Base-by-base conservation (phyloP, 169 alveolate species). In the Eimeria maxima region DNA sequence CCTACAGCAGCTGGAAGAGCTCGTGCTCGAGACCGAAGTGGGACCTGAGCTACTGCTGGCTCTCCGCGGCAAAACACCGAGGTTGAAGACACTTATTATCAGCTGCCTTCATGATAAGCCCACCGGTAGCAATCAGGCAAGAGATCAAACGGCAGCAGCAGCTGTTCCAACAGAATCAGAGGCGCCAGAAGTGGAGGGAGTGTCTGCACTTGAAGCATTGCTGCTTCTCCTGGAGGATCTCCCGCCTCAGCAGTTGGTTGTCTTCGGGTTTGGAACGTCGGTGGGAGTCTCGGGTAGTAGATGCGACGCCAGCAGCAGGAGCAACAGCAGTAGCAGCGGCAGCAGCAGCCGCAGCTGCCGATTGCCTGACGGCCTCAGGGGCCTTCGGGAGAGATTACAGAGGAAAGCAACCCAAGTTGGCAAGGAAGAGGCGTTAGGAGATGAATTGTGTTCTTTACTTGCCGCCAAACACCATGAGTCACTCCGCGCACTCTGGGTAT, bases 151-250 rank as follows among this genome's bases (percentile, higher is more conserved):
- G 18, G 71, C 90, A 80, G 90, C 90, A 80, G 71, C 90, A 53
- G 65, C 69, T 27, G 78, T n/a, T 33, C 38, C 38, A 67, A 11
- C 78, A 29, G 90, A 6, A 50, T 45, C 69, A 80, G 50, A 13
- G 44, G 69, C 71, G 5, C n/a, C 63, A 45, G 71, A 80, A 4
- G 90, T 50, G 47, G 45, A 80, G 13, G 5, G 47, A 2, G 90
- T 80, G 60, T 53, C 92, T 29, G 92, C 92, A 14, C 67, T 84
- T 44, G 92, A 84, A 69, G 92, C 92, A 20, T 44, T 84, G 53
- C 45, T 84, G 92, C 92, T 84, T 57, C 78, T 84, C 8, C 50
- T 84, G 27, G 78, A 84, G 78, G 57, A 65, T 55, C 76, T 84
- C 45, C 92, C 78, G 6, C 76, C 74, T 45, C 92, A 84, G 78